These are phyloP conservation scores for Leishmania major DNA, from an alignment of 208 protist species.

Conservation along the genomic window DNA sequence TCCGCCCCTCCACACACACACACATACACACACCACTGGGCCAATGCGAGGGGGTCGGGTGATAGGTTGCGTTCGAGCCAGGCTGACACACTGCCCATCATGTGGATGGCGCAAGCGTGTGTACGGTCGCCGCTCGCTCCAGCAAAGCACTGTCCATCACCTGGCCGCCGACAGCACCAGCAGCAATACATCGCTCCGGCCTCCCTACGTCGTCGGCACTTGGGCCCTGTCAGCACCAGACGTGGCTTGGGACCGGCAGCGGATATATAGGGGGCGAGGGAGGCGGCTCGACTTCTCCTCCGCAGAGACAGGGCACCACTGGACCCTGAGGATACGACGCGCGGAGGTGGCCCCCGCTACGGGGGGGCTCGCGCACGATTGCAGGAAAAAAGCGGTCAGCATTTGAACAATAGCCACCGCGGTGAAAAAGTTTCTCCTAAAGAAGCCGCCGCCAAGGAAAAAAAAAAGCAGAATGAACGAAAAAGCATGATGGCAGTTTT, in stretches of 20 bases:
- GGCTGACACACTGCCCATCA: neutral
- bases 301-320: too few relatives aligned
- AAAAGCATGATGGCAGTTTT: neutral
- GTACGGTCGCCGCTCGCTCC: neutral
- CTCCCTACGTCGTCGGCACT: neutral
- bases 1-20: neutral
- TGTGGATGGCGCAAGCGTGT: neutral
- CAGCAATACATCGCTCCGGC: neutral
- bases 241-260: neutral
- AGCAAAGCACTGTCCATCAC: neutral
- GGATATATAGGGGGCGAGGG: neutral
- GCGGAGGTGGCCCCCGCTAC: neutral
- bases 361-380: too few relatives aligned
- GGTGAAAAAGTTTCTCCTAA: neutral
- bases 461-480: conserved; percentile 1
- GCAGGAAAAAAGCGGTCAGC: neutral
- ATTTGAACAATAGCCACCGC: neutral
- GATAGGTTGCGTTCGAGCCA: neutral
- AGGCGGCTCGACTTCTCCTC: neutral
- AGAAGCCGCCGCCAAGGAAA: neutral
- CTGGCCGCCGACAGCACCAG: neutral
- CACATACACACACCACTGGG: neutral
- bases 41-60: neutral
- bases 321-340: too few relatives aligned
- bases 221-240: neutral